Evolutionary conservation across 2,329 filamentous ascomycete species (phyloP).

Genomic region (Diaporthe humulicola): DNA sequence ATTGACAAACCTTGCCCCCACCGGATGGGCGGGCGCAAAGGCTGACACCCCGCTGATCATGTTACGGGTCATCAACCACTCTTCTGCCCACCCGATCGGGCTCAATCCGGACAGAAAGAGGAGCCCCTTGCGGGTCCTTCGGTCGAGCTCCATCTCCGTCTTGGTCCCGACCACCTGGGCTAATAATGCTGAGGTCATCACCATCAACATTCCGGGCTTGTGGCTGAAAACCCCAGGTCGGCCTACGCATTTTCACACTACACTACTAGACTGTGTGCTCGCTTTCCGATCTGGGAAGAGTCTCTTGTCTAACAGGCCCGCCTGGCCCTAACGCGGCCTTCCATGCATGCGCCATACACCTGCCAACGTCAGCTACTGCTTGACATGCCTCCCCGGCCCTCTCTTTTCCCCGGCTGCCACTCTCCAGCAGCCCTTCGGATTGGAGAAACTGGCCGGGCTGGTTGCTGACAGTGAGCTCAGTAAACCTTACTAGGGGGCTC

Average conservation of each 20-base stretch:
- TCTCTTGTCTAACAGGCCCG: background rate
- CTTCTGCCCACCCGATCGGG: background rate
- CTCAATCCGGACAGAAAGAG: conserved; percentile 13
- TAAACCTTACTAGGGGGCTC: background rate
- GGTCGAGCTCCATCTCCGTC: conserved; percentile 17
- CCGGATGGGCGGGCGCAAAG: background rate
- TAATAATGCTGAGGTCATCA: conserved; percentile 22
- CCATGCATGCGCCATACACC: conserved; percentile 18
- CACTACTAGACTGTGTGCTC: background rate
- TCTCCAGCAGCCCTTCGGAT: background rate
- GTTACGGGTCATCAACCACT: conserved; percentile 6
- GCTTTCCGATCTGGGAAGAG: conserved; percentile 10
- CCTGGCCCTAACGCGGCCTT: conserved; percentile 5
- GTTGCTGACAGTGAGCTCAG: background rate
- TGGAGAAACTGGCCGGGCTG: background rate
- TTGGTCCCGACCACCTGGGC: background rate
- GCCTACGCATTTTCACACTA: conserved; percentile 6
- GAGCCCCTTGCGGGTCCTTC: background rate
- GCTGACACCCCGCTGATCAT: conserved; percentile 24
- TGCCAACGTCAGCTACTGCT: conserved; percentile 2
- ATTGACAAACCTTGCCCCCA: conserved; percentile 23
- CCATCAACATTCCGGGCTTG: background rate
- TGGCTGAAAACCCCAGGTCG: background rate
- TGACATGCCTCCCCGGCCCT: background rate
- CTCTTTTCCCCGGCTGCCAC: background rate